phyloP scores from a whole-genome alignment of 495 filamentous ascomycete species.

The Lepidopterella palustris region DNA sequence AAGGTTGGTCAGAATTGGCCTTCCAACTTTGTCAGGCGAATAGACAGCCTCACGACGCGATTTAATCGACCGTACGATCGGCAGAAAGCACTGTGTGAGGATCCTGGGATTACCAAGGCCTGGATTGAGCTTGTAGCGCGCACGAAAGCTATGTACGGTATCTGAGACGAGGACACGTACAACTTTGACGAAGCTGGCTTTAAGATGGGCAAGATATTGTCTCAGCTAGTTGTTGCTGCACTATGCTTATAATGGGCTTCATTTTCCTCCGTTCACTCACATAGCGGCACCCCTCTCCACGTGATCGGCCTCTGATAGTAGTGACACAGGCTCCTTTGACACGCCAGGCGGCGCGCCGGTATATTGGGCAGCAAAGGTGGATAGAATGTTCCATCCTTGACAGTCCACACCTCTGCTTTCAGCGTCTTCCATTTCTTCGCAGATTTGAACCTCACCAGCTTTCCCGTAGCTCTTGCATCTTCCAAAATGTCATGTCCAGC shows the following conservation, averaged over 20 bases:
- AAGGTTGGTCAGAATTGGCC: slow-evolving; percentile 3
- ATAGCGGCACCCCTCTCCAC: too few species aligned
- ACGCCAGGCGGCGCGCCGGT: too few species aligned
- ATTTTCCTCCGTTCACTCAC: too few species aligned
- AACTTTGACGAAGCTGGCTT: slow-evolving; percentile 5
- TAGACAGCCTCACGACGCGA: slow-evolving; percentile 31
- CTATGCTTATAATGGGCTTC: too few species aligned
- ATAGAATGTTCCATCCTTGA: slow-evolving; percentile 47
- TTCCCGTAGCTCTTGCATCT: slow-evolving; percentile 81
- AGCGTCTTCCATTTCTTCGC: slow-evolving; percentile 57
- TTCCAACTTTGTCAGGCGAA: slow-evolving; percentile 27
- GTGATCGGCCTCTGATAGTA: too few species aligned
- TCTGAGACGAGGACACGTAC: slow-evolving; percentile 35
- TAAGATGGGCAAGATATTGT: neutral
- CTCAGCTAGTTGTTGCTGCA: neutral
- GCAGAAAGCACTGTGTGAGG: slow-evolving; percentile 37
- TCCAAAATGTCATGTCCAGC: slow-evolving; percentile 73
- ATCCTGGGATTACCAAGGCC: slow-evolving; percentile 30
- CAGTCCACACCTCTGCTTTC: slow-evolving; percentile 56
- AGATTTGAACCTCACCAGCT: slow-evolving; percentile 66
- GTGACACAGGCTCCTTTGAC: too few species aligned
- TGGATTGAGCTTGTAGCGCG: slow-evolving; percentile 30
- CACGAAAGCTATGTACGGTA: slow-evolving; percentile 33
- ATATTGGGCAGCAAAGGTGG: slow-evolving; percentile 43
- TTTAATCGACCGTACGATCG: slow-evolving; percentile 35